phyloP scores from a whole-genome alignment of 2,329 filamentous ascomycete genomes.

The Diplocarpon rosae region DNA sequence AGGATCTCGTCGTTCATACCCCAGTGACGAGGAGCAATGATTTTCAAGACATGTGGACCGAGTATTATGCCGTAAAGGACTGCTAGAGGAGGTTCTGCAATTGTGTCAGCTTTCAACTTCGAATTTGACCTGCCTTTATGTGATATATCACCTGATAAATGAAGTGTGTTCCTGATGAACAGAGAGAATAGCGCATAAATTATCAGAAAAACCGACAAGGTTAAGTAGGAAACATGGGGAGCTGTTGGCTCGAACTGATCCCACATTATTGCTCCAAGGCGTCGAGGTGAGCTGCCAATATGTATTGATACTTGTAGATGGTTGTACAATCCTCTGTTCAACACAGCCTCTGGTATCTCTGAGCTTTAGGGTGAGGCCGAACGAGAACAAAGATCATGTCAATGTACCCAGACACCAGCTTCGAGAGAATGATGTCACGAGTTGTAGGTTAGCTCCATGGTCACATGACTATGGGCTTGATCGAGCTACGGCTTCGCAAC shows the following conservation, averaged over 20 bases:
- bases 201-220: slow-evolving; percentile 46
- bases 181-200: slow-evolving; percentile 48
- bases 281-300: not conserved
- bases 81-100: slow-evolving; percentile 41
- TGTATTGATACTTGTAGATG: not conserved
- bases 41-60: slow-evolving; percentile 52
- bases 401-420: not conserved
- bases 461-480: no score
- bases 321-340: no score
- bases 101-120: not conserved
- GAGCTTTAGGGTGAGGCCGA: no score
- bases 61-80: slow-evolving; percentile 62
- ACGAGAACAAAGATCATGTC: no score
- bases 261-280: slow-evolving; percentile 28
- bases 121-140: not conserved
- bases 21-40: slow-evolving; percentile 51
- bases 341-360: no score
- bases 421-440: slow-evolving; percentile 2
- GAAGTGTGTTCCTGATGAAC: slow-evolving; percentile 46
- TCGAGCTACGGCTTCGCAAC: no score
- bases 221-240: slow-evolving; percentile 47
- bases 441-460: not conserved
- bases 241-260: slow-evolving; percentile 43
- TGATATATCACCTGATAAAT: slow-evolving; percentile 34
- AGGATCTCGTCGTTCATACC: slow-evolving; percentile 58